Conservation (phyloP, 2,329 filamentous ascomycete species). For the Diaporthe sp. region DNA sequence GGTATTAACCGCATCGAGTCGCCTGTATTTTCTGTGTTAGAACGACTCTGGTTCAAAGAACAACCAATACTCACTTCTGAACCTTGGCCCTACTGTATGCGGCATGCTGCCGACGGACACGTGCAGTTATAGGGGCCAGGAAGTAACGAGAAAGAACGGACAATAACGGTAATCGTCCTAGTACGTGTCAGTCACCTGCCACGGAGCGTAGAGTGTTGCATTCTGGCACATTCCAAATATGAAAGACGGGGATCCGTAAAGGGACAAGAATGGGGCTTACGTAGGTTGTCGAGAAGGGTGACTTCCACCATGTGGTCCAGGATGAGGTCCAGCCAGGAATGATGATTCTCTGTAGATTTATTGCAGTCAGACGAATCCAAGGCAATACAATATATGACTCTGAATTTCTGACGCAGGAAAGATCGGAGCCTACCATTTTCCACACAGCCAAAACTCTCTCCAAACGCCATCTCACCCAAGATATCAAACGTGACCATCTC, state of each 20-base stretch:
- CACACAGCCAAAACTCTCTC: conserved; percentile 48
- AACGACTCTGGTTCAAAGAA: background rate
- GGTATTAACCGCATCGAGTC: background rate
- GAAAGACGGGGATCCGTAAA: no score
- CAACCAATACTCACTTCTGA: background rate
- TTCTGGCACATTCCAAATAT: no score
- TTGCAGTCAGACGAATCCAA: background rate
- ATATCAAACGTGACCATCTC: conserved; percentile 50
- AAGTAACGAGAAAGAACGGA: conserved; percentile 6
- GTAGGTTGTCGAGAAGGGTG: conserved; percentile 39
- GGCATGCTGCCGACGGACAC: background rate
- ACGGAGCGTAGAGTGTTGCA: no score
- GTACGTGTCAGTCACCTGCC: no score
- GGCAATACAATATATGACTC: background rate
- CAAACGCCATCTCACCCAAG: conserved; percentile 55
- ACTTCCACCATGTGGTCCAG: conserved; percentile 39
- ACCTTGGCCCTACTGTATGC: background rate
- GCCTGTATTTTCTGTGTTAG: background rate
- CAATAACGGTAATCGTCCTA: conserved; percentile 35
- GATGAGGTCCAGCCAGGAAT: conserved; percentile 43
- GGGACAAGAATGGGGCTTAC: no score
- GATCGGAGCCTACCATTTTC: conserved; percentile 37
- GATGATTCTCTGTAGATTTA: conserved; percentile 37
- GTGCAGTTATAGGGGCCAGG: background rate
- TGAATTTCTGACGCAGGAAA: background rate